Base-by-base conservation (phyloP, 164 flowering plant species). In the Santalum album region DNA sequence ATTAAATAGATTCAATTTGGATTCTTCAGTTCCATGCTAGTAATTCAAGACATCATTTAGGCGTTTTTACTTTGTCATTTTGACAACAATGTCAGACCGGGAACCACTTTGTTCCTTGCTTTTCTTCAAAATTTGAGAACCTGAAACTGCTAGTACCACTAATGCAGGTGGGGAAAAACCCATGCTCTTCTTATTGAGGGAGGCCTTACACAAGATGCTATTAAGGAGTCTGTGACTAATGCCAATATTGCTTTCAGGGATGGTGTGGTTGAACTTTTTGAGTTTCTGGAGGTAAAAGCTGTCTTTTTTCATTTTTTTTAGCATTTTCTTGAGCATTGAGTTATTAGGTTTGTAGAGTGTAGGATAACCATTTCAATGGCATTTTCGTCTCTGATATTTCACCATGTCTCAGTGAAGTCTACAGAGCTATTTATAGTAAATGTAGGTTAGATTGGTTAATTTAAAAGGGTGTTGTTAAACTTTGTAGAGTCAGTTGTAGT, bases 101-200 rank as follows among this genome's bases (percentile, higher is more conserved):
- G 9, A 29, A 29, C 34, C 9, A 4, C 9, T 29, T 29, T 29
- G 34, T 29, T 29, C 34, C 34, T 29, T 29, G 34, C 9, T 29
- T 29, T 29, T 29, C 34, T 29, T 9, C 34, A 29, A 29, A 29
- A 29, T 29, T 29, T 29, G 34, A 29, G 9, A 29, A 29, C 4
- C 34, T 38, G 17, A 38, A 38, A 14, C 42, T 38, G 14, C 6
- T 38, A 18, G 54, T 53, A n/a, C 17, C 43, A n/a, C 52, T 20
- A 24, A 57, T 72, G 61, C 71, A 86, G 98, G 98, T 91, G 98
- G 98, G 92, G 68, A 50, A 91, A 81, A 64, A 77, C 92, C 6
- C 98, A 91, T 72, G 66, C 54, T 47, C 89, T 91, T 72, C 90
- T 91, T 26, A 65, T 91, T 55, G 95, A 88, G 62, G 98, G 98